Evolutionary conservation across 2,329 filamentous ascomycete species (phyloP), one percentile per base, ranked within the genome.

Genomic region (Thielaviopsis cerberus): DNA sequence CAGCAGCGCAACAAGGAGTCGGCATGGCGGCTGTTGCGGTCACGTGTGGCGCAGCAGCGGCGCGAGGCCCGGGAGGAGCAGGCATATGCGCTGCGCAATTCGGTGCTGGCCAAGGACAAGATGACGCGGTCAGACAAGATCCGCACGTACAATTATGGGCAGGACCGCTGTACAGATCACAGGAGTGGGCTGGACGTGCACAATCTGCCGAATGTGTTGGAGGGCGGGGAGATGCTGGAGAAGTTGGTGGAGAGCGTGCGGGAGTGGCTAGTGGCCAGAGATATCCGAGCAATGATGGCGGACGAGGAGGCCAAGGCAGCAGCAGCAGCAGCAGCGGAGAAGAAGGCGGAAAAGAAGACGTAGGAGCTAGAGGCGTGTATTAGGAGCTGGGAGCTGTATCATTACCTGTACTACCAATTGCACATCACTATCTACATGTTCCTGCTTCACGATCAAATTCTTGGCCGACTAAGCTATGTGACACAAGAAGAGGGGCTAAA

Each of bases 51-150:
- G 1, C 85, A 92, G 70, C 76, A 79, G 65, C 78, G 85, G 59
- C 79, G 89, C 53, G 90, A 95, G 68, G 83, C 84, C 63, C 80
- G 88, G 30, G 91, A 98, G 69, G 87, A 88, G 64, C 82, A 91
- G 68, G 78, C 90, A 26, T 76, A 83, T 20, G 77, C 75, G 23
- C 69, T 97, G 69, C 76, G 90, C 58, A 80, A 89, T 67, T 88
- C 83, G 62, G 88, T 89, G 3, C 78, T 94, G 62, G 82, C 86
- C 37, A 80, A 83, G 63, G 82, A 89, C 59, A 85, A 85, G 65
- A 90, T 92, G 72, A 92, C 90, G 5, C 79, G 92, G 50, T 88
- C 88, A 53, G 89, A 97, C 72, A 98, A 98, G 74, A 85, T 98
- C 60, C 77, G 90, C 61, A 96, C 90, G 0, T 96, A 96, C 70